Evolutionary conservation across 495 filamentous ascomycete species (phyloP), one percentile per base, ranked within the genome.

Genomic region (Aspergillus carlsbadensis): DNA sequence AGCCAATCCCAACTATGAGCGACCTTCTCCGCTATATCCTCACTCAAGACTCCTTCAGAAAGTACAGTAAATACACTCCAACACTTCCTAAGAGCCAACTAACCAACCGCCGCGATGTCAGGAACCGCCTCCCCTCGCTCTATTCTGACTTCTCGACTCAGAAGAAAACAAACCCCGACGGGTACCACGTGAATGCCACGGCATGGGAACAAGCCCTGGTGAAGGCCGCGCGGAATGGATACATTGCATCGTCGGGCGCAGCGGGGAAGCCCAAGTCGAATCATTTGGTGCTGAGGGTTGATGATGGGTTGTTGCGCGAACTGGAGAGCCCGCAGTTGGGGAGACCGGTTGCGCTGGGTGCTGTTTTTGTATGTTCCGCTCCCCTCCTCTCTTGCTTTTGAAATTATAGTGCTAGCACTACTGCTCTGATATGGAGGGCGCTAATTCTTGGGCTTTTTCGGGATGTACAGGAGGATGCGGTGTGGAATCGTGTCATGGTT

Each of bases 61-160:
- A 78, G 87, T 88, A 72, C 36, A 36, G 40, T 43, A 39, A 33
- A 21, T 24, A 26, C 22, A 29, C 15, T 13, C 10, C 24, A 26
- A 14, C 7, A 34, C 34, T 18, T 5, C 17, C 15, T 18, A 39
- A 3, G 8, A 29, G 1, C 20, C 34, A 13, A 2, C 47, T 39
- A 50, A 50, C 8, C 24, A 52, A 43, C 24, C 11, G 8, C 4
- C 31, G 40, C 22, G 42, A 1, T 29, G 37, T 18, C 26, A 94
- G 88, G 72, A 84, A 86, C 57, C 91, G 94, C 37, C 84, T 97
- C 5, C 87, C 91, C 6, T 92, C 92, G 13, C 84, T 98, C 48
- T 98, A 96, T 74, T 96, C 92, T 54, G 95, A 98, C 70, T 98
- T 98, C 71, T 76, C 83, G 4, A 67, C 80, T 34, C 91, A 93